These are phyloP conservation scores for Fusarium heterosporum DNA, from an alignment of 2,329 filamentous ascomycete species.

Conservation along the genomic window DNA sequence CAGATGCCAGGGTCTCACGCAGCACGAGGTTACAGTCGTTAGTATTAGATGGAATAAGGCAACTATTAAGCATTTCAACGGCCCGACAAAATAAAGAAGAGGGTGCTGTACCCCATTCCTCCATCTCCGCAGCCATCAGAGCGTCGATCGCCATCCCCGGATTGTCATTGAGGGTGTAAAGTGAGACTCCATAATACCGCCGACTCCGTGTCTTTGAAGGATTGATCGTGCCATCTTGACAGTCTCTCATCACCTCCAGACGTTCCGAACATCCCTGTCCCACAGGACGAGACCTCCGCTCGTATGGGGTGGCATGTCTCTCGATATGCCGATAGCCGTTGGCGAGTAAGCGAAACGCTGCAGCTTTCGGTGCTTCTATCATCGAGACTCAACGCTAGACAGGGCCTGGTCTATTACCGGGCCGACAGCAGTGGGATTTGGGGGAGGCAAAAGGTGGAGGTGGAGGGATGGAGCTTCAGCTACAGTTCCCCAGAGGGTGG, in stretches of 20 bases:
- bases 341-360: constrained; percentile 17
- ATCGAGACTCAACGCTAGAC: constrained; percentile 21
- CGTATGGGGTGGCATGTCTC: background rate
- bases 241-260: background rate
- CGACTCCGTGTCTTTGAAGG: background rate
- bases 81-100: constrained; percentile 9
- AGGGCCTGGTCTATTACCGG: constrained; percentile 7
- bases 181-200: constrained; percentile 24
- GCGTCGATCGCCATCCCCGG: constrained; percentile 1
- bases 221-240: background rate
- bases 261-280: constrained; percentile 5
- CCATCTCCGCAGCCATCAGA: constrained; percentile 4
- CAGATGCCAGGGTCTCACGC: background rate
- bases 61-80: constrained; percentile 4
- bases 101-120: constrained; percentile 1
- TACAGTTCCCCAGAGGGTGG: constrained; percentile 4
- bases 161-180: background rate
- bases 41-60: background rate
- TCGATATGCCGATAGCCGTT: constrained; percentile 26
- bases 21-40: constrained; percentile 5
- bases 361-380: constrained; percentile 20
- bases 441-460: background rate
- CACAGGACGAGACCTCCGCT: background rate
- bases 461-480: background rate
- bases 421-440: constrained; percentile 24